Conservation (phyloP, 78 protist species). For the Ministeria vibrans region DNA sequence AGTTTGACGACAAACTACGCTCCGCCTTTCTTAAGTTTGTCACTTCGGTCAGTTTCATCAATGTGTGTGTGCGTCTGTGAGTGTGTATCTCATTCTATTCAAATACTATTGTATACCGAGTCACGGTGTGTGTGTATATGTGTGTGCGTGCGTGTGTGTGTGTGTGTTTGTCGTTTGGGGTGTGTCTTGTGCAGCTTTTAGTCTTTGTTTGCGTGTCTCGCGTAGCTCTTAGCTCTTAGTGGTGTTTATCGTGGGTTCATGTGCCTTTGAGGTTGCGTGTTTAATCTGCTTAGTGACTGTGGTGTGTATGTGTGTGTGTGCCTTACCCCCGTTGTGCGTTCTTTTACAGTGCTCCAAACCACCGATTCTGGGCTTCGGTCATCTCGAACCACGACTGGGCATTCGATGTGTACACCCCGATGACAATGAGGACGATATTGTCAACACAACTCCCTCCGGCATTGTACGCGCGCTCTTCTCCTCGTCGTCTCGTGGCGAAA, state of each 20-base stretch:
- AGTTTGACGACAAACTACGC: slow-evolving; percentile 4
- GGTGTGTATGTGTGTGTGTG: neutral
- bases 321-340: too few species aligned
- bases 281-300: too few species aligned
- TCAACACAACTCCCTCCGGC: neutral
- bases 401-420: neutral
- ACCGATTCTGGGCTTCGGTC: neutral
- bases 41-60: slow-evolving; percentile 18
- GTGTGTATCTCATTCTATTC: neutral
- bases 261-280: too few species aligned
- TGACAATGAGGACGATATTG: neutral
- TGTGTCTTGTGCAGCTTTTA: too few species aligned
- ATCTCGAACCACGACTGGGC: neutral
- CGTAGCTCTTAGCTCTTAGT: too few species aligned
- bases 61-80: neutral
- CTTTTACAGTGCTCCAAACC: neutral
- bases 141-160: too few species aligned
- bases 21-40: slow-evolving; percentile 15
- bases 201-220: too few species aligned
- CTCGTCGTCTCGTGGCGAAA: neutral
- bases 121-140: too few species aligned
- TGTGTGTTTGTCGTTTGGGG: too few species aligned
- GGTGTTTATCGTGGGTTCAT: too few species aligned
- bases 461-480: neutral
- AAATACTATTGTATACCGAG: neutral